Evolutionary conservation across 1,284 basidiomycete species (phyloP).

Genomic region (Anthracocystis walkeri): DNA sequence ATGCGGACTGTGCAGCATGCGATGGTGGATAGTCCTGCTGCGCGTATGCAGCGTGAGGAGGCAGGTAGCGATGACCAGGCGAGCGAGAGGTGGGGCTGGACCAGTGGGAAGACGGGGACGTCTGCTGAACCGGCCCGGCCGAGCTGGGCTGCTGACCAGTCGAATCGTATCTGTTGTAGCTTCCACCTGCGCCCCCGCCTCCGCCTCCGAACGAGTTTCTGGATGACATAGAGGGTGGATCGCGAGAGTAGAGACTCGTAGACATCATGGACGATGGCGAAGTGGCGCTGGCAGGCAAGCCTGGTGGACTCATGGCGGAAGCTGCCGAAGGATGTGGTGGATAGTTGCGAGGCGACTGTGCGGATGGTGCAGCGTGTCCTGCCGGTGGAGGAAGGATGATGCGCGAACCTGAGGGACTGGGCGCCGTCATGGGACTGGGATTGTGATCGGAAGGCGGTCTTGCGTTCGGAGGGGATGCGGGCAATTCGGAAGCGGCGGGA

Average conservation of each 20-base stretch:
- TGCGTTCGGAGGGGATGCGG: constrained; percentile 19
- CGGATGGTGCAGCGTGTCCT: constrained; percentile 1
- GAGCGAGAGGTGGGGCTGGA: constrained; percentile 38
- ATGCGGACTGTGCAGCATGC: constrained; percentile 17
- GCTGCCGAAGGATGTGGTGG: constrained; percentile 9
- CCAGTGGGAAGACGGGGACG: constrained; percentile 46
- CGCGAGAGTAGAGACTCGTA: constrained; percentile 40
- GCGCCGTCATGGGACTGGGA: constrained; percentile 19
- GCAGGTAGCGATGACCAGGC: constrained; percentile 30
- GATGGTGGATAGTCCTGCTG: constrained; percentile 33
- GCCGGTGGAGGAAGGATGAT: constrained; percentile 21
- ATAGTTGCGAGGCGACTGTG: constrained; percentile 34
- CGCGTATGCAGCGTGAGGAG: constrained; percentile 33
- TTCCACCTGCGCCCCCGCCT: constrained; percentile 3
- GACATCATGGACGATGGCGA: constrained; percentile 30
- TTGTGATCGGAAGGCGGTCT: constrained; percentile 18
- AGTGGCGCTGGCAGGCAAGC: constrained; percentile 29
- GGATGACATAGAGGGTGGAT: constrained; percentile 21
- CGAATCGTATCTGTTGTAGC: constrained; percentile 30
- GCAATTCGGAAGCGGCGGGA: constrained; percentile 36
- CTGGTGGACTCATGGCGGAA: constrained; percentile 41
- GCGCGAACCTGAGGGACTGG: constrained; percentile 27
- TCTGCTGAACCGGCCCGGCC: constrained; percentile 23
- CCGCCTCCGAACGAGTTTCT: constrained; percentile 33
- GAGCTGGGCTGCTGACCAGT: constrained; percentile 2